phyloP scores from a whole-genome alignment of 176 grass and related monocot genomes.

The Elaeis guineensis region DNA sequence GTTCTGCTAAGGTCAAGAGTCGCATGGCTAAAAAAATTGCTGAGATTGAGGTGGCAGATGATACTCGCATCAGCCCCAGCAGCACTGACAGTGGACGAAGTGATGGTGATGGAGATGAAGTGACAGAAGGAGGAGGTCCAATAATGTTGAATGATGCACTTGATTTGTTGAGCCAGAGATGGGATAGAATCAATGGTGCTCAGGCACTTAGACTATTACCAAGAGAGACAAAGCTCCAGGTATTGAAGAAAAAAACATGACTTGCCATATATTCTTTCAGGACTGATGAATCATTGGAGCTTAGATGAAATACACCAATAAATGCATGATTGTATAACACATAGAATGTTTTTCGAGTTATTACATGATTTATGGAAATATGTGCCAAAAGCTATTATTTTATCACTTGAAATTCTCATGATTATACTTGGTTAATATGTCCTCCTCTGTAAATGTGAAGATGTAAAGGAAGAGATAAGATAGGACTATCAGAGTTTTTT shows the following conservation, averaged over 20 bases:
- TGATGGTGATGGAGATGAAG: slow-evolving; percentile 83
- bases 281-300: no score
- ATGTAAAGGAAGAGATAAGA: no score
- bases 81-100: slow-evolving; percentile 88
- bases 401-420: no score
- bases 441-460: no score
- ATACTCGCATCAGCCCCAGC: slow-evolving; percentile 47
- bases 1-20: slow-evolving; percentile 36
- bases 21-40: slow-evolving; percentile 78
- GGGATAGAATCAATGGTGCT: slow-evolving; percentile 98
- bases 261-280: no score
- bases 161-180: slow-evolving; percentile 84
- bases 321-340: no score
- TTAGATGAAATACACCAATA: no score
- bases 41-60: slow-evolving; percentile 83
- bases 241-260: slow-evolving; percentile 1
- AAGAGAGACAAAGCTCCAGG: slow-evolving; percentile 94
- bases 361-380: no score
- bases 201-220: slow-evolving; percentile 91
- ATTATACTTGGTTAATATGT: no score
- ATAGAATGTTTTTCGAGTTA: no score
- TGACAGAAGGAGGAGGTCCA: slow-evolving; percentile 52
- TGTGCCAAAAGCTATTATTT: no score
- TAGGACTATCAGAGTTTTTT: no score
- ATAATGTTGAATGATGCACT: slow-evolving; percentile 96